Evolutionary conservation across 116 monocot species (phyloP).

Genomic region (Cymodocea nodosa): DNA sequence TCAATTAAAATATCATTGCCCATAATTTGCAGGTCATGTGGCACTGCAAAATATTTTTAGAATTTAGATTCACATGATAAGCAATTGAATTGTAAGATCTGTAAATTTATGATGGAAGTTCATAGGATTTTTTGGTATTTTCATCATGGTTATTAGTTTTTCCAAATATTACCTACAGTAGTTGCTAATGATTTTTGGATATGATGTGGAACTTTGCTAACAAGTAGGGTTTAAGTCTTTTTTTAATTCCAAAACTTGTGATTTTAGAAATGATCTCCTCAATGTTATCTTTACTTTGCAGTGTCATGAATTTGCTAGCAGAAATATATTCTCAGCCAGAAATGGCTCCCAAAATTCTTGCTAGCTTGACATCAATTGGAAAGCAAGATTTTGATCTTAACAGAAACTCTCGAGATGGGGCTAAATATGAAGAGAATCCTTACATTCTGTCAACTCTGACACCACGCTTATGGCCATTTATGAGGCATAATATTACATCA

Average conservation of each 20-base stretch:
- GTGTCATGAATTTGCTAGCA: slow-evolving; percentile 96
- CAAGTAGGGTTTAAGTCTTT: neutral
- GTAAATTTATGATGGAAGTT: too few relatives aligned
- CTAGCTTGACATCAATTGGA: slow-evolving; percentile 17
- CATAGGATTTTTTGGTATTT: too few relatives aligned
- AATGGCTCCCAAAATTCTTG: slow-evolving; percentile 77
- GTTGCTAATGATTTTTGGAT: too few relatives aligned
- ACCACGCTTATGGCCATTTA: slow-evolving; percentile 93
- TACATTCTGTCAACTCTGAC: slow-evolving; percentile 66
- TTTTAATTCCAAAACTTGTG: neutral
- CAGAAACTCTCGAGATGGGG: slow-evolving; percentile 32
- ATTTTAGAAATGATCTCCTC: slow-evolving; percentile 2
- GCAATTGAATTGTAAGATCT: too few relatives aligned
- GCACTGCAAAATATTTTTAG: too few relatives aligned
- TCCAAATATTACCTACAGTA: too few relatives aligned
- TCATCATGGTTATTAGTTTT: too few relatives aligned
- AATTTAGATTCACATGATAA: too few relatives aligned
- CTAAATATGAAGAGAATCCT: slow-evolving; percentile 42
- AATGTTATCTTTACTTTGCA: slow-evolving; percentile 21
- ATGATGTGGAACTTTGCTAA: too few relatives aligned
- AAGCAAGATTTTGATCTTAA: slow-evolving; percentile 73
- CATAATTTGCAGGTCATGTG: neutral
- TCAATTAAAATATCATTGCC: neutral
- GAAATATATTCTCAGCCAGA: slow-evolving; percentile 93
- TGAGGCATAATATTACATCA: slow-evolving; percentile 90